A percentile compares a stretch with the other conserved stretches of the same genome.
These are phyloP conservation scores for Pinus tabuliformis DNA, from an alignment of 75 land plant genomes.

Conservation along the genomic window DNA sequence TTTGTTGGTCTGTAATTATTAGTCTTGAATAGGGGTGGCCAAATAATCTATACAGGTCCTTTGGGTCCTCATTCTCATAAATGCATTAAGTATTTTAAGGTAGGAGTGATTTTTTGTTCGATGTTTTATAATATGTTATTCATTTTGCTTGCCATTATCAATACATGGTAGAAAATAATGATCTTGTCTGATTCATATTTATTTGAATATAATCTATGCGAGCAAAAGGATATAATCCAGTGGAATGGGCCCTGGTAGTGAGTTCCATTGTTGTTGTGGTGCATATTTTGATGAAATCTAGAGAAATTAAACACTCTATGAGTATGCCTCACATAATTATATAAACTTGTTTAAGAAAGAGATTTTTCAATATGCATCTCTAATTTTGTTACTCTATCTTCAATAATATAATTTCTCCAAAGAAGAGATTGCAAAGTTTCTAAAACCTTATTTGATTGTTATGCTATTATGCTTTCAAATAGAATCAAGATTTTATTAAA, in stretches of 20 bases:
- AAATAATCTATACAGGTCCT: conserved; percentile 38
- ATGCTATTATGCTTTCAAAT: conserved; percentile 37
- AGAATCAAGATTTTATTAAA: conserved; percentile 61
- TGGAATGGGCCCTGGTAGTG: conserved; percentile 74
- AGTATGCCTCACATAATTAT: conserved; percentile 20
- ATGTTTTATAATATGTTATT: no score
- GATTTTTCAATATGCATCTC: conserved; percentile 19
- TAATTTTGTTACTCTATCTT: conserved; percentile 16
- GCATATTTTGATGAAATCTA: conserved; percentile 10
- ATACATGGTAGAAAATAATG: neutral
- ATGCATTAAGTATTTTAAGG: conserved; percentile 34
- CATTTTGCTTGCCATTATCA: neutral
- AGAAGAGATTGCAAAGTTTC: conserved; percentile 16
- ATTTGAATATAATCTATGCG: conserved; percentile 25
- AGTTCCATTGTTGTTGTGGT: conserved; percentile 8
- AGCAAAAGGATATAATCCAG: conserved; percentile 69
- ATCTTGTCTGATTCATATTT: neutral
- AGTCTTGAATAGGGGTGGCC: neutral
- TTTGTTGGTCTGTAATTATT: neutral
- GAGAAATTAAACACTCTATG: conserved; percentile 42
- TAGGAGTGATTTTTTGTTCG: neutral
- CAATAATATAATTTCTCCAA: neutral
- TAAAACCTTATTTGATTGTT: conserved; percentile 18
- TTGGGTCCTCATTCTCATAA: conserved; percentile 30
- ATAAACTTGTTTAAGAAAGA: neutral